Percentiles rank a stretch among this genome's conserved stretches.
Conservation (phyloP, 202 grass and related monocot species). For the Digitaria exilis region DNA sequence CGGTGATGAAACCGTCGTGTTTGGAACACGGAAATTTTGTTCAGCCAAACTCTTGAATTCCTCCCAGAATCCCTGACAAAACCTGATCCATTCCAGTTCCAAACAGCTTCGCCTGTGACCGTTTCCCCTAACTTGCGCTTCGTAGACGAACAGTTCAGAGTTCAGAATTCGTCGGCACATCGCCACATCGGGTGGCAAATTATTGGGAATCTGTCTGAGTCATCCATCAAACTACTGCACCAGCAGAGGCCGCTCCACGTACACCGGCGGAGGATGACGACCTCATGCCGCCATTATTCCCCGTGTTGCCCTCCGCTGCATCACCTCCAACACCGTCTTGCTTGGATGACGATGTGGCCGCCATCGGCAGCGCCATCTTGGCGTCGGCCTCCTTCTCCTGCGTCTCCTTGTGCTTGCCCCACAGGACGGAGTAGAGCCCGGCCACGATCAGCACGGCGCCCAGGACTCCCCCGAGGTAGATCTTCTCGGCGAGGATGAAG, state of each 20-base stretch:
- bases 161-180: not conserved
- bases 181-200: conserved; percentile 11
- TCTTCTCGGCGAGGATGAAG: conserved; percentile 84
- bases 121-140: conserved; percentile 3
- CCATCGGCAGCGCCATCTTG: conserved; percentile 54
- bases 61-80: conserved; percentile 9
- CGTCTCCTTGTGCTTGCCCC: conserved; percentile 81
- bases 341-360: conserved; percentile 21
- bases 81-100: conserved; percentile 22
- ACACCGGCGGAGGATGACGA: conserved; percentile 50
- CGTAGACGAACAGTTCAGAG: conserved; percentile 22
- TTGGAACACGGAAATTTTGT: not conserved
- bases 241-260: conserved; percentile 12
- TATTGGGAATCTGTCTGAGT: conserved; percentile 30
- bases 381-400: conserved; percentile 47
- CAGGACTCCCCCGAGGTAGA: conserved; percentile 82
- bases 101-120: not conserved
- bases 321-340: conserved; percentile 29
- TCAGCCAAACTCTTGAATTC: not conserved
- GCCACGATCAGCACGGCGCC: conserved; percentile 77
- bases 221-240: conserved; percentile 48
- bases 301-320: conserved; percentile 24
- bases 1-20: not conserved
- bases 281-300: conserved; percentile 19
- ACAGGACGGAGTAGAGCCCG: conserved; percentile 84